Conservation (phyloP, 345 rosid species). For the Salix koriyanagi region DNA sequence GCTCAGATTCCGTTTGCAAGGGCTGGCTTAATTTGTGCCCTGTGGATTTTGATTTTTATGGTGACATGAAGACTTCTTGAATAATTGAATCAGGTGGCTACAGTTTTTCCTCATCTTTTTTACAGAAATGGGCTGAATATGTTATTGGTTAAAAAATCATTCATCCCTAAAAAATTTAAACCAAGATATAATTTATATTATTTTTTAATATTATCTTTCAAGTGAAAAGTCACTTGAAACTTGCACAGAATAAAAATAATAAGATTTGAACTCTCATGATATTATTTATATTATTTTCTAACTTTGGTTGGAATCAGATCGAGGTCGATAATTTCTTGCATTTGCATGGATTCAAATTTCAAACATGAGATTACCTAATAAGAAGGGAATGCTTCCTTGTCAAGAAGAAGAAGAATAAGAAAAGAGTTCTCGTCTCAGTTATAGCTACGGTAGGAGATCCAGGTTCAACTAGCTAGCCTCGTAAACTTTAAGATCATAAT, state of each 20-base stretch:
- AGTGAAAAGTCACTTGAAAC: rapidly evolving
- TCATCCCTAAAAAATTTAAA: no score
- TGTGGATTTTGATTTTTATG: no score
- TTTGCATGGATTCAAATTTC: neutral
- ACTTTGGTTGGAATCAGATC: neutral
- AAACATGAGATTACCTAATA: neutral
- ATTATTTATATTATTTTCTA: no score
- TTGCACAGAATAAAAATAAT: rapidly evolving
- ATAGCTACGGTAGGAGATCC: no score
- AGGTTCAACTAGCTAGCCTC: no score
- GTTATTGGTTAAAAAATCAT: no score
- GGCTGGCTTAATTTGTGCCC: neutral
- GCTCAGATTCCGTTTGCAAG: neutral
- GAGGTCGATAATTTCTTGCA: neutral
- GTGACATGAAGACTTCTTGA: neutral
- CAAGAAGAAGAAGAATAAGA: no score
- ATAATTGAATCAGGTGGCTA: neutral
- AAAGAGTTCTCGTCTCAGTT: no score
- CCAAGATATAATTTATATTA: no score
- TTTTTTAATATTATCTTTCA: rapidly evolving
- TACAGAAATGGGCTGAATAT: no score
- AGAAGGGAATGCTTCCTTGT: neutral
- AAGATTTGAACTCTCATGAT: rapidly evolving
- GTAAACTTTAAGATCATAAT: no score
- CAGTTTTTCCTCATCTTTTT: neutral